phyloP scores from a whole-genome alignment of 805 yeast species.

The Lipomyces yamanashiensis region DNA sequence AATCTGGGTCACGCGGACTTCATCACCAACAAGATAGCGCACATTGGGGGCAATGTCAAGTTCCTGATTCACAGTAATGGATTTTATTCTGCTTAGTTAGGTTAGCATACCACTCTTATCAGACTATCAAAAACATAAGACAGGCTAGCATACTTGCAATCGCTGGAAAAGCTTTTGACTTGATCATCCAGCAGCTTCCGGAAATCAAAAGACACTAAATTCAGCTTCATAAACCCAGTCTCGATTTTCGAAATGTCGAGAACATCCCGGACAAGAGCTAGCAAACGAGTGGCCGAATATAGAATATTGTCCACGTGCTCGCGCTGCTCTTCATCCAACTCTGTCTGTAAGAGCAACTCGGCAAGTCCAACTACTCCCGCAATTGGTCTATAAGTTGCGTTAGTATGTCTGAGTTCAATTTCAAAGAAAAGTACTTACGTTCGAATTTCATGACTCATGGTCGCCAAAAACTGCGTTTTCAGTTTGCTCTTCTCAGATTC shows the following conservation, averaged over 20 bases:
- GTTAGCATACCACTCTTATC: neutral
- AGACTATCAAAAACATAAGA: neutral
- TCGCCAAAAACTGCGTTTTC: conserved; percentile 26
- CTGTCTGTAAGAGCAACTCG: conserved; percentile 15
- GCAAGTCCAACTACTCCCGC: conserved; percentile 26
- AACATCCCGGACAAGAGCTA: conserved; percentile 21
- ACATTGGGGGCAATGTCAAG: conserved; percentile 1
- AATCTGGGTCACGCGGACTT: conserved; percentile 8
- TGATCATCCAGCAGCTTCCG: conserved; percentile 10
- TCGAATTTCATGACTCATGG: conserved; percentile 27
- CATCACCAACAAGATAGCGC: conserved; percentile 13
- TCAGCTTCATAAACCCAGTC: conserved; percentile 13
- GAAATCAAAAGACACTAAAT: conserved; percentile 16
- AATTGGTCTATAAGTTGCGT: conserved; percentile 14
- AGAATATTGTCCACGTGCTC: conserved; percentile 16
- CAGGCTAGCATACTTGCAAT: conserved; percentile 2
- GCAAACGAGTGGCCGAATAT: conserved; percentile 13
- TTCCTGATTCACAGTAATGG: neutral
- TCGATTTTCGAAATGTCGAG: conserved; percentile 24
- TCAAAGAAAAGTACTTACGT: conserved; percentile 1
- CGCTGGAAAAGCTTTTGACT: neutral
- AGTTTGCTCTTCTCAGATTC: conserved; percentile 14
- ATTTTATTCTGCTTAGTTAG: conserved; percentile 5
- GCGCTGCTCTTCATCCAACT: conserved; percentile 13
- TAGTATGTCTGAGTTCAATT: neutral